Evolutionary conservation across 2,329 filamentous ascomycete genomes (phyloP).

Genomic region (Microdochium bolleyi): DNA sequence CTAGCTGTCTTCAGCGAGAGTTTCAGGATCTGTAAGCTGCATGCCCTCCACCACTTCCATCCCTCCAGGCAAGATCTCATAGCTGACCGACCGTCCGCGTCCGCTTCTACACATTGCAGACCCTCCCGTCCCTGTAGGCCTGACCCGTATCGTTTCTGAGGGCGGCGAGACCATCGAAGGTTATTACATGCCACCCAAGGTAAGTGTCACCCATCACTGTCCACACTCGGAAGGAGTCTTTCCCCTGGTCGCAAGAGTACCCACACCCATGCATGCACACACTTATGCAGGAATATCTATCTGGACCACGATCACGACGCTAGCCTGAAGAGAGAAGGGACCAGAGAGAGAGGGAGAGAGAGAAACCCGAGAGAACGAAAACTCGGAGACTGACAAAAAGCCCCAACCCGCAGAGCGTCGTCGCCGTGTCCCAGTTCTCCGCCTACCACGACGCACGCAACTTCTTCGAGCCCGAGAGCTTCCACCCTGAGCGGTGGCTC

Average conservation of each 20-base stretch:
- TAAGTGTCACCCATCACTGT: not conserved
- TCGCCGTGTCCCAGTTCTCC: slow-evolving; percentile 4
- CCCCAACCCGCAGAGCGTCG: not conserved
- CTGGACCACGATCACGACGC: not conserved
- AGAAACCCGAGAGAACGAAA: not conserved
- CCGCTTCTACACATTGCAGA: not conserved
- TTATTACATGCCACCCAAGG: not conserved
- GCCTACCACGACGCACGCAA: not conserved
- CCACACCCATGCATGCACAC: not conserved
- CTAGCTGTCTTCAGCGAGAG: slow-evolving; percentile 20
- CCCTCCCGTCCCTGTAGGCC: slow-evolving; percentile 10
- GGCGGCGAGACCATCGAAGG: not conserved
- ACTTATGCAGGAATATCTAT: not conserved
- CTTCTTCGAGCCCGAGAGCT: slow-evolving; percentile 2
- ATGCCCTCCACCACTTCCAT: not conserved
- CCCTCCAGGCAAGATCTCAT: not conserved
- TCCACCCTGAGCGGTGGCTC: slow-evolving; percentile 3
- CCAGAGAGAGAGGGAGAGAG: not conserved
- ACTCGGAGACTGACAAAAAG: not conserved
- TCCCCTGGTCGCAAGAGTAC: not conserved
- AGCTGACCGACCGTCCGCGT: not conserved
- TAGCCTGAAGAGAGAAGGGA: not conserved
- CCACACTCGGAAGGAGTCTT: not conserved
- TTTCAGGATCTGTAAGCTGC: slow-evolving; percentile 12
- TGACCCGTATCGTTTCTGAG: not conserved